A percentile compares a stretch with the other conserved stretches of the same genome.
These are phyloP conservation scores for Mycena metata DNA, from an alignment of 768 basidiomycete genomes.

Conservation along the genomic window DNA sequence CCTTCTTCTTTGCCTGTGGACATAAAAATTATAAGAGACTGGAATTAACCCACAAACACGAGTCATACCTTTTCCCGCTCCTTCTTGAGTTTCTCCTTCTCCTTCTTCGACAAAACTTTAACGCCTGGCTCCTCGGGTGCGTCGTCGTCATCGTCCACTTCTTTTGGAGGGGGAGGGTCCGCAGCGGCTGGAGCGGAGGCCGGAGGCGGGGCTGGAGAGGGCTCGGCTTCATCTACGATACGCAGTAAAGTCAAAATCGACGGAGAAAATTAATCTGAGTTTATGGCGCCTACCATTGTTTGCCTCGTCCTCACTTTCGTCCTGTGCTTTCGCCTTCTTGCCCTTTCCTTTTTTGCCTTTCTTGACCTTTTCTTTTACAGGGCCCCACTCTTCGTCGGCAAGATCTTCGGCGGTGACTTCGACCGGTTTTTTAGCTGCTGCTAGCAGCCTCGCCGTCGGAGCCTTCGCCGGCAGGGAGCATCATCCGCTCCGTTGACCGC, in stretches of 20 bases:
- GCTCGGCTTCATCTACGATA: conserved; percentile 42
- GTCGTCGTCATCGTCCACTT: conserved; percentile 59
- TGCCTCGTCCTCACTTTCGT: conserved; percentile 52
- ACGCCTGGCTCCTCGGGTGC: conserved; percentile 70
- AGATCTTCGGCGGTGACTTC: conserved; percentile 54
- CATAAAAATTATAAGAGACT: conserved; percentile 26
- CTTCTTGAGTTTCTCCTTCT: conserved; percentile 98
- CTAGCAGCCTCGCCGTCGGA: conserved; percentile 43
- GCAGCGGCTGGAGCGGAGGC: conserved; percentile 32
- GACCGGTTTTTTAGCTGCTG: conserved; percentile 36
- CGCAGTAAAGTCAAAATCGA: conserved; percentile 30
- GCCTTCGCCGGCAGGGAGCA: conserved; percentile 44
- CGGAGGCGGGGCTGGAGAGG: conserved; percentile 40
- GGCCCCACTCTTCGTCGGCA: conserved; percentile 81
- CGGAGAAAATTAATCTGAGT: not conserved
- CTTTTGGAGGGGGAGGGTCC: conserved; percentile 46
- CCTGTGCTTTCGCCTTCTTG: conserved; percentile 59
- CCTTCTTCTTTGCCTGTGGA: conserved; percentile 91
- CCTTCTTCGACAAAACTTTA: conserved; percentile 90
- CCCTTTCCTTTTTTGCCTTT: conserved; percentile 72
- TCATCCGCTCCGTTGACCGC: conserved; percentile 49
- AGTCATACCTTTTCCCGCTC: conserved; percentile 89
- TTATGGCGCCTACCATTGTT: conserved; percentile 37
- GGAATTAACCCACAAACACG: conserved; percentile 14
- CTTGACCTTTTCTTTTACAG: conserved; percentile 73